Evolutionary conservation across 2,329 filamentous ascomycete genomes (phyloP), one percentile per base, ranked within the genome.

Genomic region (Pleomassaria siparia): DNA sequence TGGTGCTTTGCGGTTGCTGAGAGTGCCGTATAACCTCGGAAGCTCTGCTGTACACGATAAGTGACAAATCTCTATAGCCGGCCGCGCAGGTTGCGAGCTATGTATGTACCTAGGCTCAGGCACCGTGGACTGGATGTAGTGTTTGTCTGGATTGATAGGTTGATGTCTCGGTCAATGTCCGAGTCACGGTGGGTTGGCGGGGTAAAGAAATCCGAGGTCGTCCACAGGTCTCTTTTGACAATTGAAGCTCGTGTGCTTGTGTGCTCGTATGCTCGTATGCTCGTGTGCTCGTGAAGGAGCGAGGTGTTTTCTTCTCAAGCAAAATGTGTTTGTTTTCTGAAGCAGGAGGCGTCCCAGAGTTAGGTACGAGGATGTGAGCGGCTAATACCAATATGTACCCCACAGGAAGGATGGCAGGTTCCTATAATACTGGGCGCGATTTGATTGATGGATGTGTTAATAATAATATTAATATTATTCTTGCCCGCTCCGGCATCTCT

Each of bases 131-230:
- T 26, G 25, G 7, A 24, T 20, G 15, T 20, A 16, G 6, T 28
- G n/a, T 4, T 22, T 4, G 33, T 15, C 8, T n/a, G 44, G 16
- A 15, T n/a, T 11, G 35, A n/a, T 30, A n/a, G 18, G 18, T 11
- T 16, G 20, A n/a, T 20, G 25, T 20, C 10, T 11, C 6, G 40
- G 12, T 16, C 37, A 15, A 37, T 50, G 49, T 55, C 55, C 51
- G 49, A 54, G 47, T 54, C 46, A n/a, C n/a, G n/a, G n/a, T n/a
- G n/a, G n/a, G n/a, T n/a, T n/a, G n/a, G 64, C 64, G 63, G 65
- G 64, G 62, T 62, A 66, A 59, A 49, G 47, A 49, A 46, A 56
- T 55, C 64, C 63, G 62, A 64, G 56, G 62, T 49, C 24, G 62
- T 49, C 24, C 28, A 28, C 30, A 41, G 21, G 30, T 5, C 32